Base-by-base conservation (phyloP, 2,329 filamentous ascomycete species). In the Ophiostoma triangulosporum region DNA sequence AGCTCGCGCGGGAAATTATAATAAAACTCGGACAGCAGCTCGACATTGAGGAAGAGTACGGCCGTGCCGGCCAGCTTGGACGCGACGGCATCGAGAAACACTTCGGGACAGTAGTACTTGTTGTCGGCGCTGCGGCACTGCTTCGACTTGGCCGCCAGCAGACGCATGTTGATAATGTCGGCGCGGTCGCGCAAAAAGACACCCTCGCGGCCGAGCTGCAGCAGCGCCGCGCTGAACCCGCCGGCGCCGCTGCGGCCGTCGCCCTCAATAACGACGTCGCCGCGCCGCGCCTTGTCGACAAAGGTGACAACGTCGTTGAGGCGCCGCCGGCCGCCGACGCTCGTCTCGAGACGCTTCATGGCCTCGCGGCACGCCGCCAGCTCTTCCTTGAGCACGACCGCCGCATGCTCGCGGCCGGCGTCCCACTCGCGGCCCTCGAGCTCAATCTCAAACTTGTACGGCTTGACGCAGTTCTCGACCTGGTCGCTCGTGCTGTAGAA, bases 391-490 rank as follows among this genome's bases (percentile, higher is more conserved):
- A 98, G 71, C 1, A 93, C 82, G 8, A 74, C 76, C 36, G 81
- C 77, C 1, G 91, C 84, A 61, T 94, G 93, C 46, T 95, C 89
- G 51, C 91, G 77, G 0, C 89, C 90, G 57, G 86, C 81, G 3
- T 75, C 68, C 93, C 93, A 98, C 66, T 98, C 94, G 7, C 81
- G 75, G 36, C 90, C 86, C 63, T 95, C 88, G 45, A 98, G 83
- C 62, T 98, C 93, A 55, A 98, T 95, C 58, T 96, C 89, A 61
- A 91, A 97, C 66, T 98, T 98, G 73, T 91, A 98, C 0, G 94
- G 93, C 68, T 98, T 98, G 69, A 98, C 94, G 65, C 91, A 98
- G 65, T 97, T 97, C 68, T 98, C 93, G 1, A 98, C 87, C 69
- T 97, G 93, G 63, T 98, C 94, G 58, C 87, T 93, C 1, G 94